Evolutionary conservation across 495 filamentous ascomycete genomes (phyloP), one percentile per base, ranked within the genome.

Genomic region (Talaromyces ruber): DNA sequence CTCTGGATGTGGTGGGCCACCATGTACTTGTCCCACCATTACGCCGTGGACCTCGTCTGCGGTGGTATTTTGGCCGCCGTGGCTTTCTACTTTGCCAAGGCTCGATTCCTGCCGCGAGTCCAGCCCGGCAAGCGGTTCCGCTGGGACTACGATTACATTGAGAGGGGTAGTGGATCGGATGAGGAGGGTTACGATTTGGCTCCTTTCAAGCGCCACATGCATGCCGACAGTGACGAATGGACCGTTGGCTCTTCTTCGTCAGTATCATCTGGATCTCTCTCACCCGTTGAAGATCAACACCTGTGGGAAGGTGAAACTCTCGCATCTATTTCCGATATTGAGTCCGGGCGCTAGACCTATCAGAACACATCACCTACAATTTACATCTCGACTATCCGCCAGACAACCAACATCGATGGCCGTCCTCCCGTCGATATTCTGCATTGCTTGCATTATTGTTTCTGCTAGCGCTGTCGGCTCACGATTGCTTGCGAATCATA

Each of bases 1-100:
- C 79, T 87, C 59, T 97, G 93, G 93, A 86, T 97, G 68, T 96
- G 90, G 88, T 97, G 93, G 93, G 88, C 93, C n/a, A 97, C 93
- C 56, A 94, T 97, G 89, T 96, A 97, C 68, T 84, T 97, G 59
- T 93, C 90, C 50, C 93, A 97, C 73, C 93, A 97, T 74, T 97
- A 97, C 68, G 93, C 93, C 53, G 89, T 97, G 52, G 93, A 97
- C 74, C 78, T 97, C 52, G 88, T 97, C 55, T 90, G 86, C 60
- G 93, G 93, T 64, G 89, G 87, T 73, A 74, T 95, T 54, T 74
- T 97, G 57, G 89, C 93, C 59, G 87, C 83, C n/a, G 73, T 88
- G 37, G 77, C 84, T 22, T 97, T 91, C 79, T 93, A 89, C 74
- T 82, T 93, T 53, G 84, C 89, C 43, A 86, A 90, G 67, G 82